Conservation (phyloP, 495 filamentous ascomycete genomes). For the Penicillium atrosanguineum region DNA sequence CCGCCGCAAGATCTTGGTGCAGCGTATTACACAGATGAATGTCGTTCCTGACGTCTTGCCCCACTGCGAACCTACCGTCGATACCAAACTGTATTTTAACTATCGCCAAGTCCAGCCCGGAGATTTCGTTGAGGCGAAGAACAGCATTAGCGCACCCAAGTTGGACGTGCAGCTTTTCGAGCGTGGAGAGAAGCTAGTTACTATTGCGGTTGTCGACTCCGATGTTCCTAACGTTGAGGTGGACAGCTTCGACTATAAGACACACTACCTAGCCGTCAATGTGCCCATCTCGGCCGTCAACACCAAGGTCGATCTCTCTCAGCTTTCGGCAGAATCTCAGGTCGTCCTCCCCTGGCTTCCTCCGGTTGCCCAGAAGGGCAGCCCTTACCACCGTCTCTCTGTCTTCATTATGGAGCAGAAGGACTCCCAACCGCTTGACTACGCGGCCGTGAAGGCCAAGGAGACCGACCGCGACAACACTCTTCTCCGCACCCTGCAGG, state of each 20-base stretch:
- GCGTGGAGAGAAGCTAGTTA: slow-evolving; percentile 73
- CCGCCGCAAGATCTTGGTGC: slow-evolving; percentile 69
- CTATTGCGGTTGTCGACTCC: slow-evolving; percentile 80
- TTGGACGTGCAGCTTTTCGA: slow-evolving; percentile 84
- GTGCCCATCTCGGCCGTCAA: slow-evolving; percentile 55
- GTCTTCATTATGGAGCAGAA: slow-evolving; percentile 83
- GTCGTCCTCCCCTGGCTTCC: slow-evolving; percentile 79
- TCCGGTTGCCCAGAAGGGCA: slow-evolving; percentile 82
- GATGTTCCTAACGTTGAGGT: slow-evolving; percentile 80
- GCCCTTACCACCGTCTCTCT: slow-evolving; percentile 83
- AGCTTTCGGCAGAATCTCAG: slow-evolving; percentile 54
- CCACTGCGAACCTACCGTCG: slow-evolving; percentile 70
- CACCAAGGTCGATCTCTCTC: slow-evolving; percentile 50
- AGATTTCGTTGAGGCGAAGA: slow-evolving; percentile 66
- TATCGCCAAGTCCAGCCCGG: slow-evolving; percentile 67
- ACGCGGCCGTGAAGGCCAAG: slow-evolving; percentile 53
- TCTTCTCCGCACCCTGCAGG: slow-evolving; percentile 66
- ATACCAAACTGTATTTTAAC: slow-evolving; percentile 77
- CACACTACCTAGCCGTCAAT: slow-evolving; percentile 80
- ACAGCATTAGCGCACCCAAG: slow-evolving; percentile 67
- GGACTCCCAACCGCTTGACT: slow-evolving; percentile 57
- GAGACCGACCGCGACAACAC: slow-evolving; percentile 60
- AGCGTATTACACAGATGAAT: slow-evolving; percentile 84
- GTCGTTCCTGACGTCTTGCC: slow-evolving; percentile 93
- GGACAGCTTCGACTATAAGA: slow-evolving; percentile 76